Conservation (phyloP, 2,329 filamentous ascomycete genomes). For the Trichoderma atrobrunneum region DNA sequence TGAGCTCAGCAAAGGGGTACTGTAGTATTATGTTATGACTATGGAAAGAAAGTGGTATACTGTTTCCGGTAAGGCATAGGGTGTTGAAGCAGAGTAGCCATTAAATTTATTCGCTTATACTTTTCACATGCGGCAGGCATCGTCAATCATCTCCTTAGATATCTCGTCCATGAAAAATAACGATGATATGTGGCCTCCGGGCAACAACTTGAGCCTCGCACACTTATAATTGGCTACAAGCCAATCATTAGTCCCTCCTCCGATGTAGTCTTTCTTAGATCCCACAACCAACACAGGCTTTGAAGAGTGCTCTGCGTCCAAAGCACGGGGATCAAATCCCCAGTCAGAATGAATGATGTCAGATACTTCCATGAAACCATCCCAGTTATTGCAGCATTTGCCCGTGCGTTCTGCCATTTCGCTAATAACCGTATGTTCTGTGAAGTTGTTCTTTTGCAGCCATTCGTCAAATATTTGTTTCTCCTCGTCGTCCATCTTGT, state of each 20-base stretch:
- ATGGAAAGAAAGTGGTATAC: background rate
- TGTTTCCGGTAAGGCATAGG: background rate
- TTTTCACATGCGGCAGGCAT: background rate
- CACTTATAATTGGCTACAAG: slow-evolving; percentile 23
- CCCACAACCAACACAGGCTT: slow-evolving; percentile 24
- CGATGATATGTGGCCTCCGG: slow-evolving; percentile 25
- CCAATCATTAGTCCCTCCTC: slow-evolving; percentile 24
- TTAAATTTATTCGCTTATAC: background rate
- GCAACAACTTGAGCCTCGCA: slow-evolving; percentile 19
- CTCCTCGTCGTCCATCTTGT: slow-evolving; percentile 22
- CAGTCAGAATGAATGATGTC: slow-evolving; percentile 26
- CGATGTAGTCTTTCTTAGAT: slow-evolving; percentile 21
- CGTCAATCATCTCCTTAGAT: slow-evolving; percentile 19
- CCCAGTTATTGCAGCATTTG: slow-evolving; percentile 23
- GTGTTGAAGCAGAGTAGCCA: rapidly evolving
- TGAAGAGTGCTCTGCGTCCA: slow-evolving; percentile 22
- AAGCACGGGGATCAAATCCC: slow-evolving; percentile 23
- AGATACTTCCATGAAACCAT: slow-evolving; percentile 27
- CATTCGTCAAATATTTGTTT: slow-evolving; percentile 7
- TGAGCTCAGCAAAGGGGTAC: background rate
- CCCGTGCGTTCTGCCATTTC: slow-evolving; percentile 19
- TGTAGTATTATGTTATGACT: background rate
- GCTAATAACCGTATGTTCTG: slow-evolving; percentile 14
- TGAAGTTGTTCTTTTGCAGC: slow-evolving; percentile 8
- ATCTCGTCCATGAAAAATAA: slow-evolving; percentile 26